A percentile compares a stretch with the other conserved stretches of the same genome.
phyloP scores from a whole-genome alignment of 2,329 filamentous ascomycete genomes.

The Paecilomyces dactylethromorphus region DNA sequence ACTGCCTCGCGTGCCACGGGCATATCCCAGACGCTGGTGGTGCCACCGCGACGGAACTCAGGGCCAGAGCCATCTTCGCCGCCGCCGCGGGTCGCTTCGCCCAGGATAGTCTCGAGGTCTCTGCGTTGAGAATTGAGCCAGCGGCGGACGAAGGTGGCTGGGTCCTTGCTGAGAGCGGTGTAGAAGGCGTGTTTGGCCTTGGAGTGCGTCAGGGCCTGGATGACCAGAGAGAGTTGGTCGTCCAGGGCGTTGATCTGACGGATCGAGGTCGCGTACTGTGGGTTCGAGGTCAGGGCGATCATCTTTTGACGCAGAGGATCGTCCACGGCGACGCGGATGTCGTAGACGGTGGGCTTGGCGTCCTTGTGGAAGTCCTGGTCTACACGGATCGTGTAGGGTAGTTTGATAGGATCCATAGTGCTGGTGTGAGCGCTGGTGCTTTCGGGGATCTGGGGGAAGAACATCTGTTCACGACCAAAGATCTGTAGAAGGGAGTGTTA shows the following conservation, averaged over 20 bases:
- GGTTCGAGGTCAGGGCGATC: slow-evolving; percentile 59
- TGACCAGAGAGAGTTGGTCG: slow-evolving; percentile 73
- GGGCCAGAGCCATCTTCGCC: slow-evolving; percentile 48
- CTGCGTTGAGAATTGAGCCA: slow-evolving; percentile 91
- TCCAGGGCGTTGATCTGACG: slow-evolving; percentile 72
- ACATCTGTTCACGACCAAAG: slow-evolving; percentile 67
- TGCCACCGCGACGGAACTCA: slow-evolving; percentile 44
- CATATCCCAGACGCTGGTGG: slow-evolving; percentile 57
- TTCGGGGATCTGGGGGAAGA: slow-evolving; percentile 78
- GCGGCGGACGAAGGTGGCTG: slow-evolving; percentile 72
- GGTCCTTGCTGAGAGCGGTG: slow-evolving; percentile 69
- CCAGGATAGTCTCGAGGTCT: slow-evolving; percentile 81
- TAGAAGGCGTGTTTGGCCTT: slow-evolving; percentile 91
- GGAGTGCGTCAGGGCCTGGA: slow-evolving; percentile 75
- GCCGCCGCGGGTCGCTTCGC: slow-evolving; percentile 61
- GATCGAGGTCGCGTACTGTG: slow-evolving; percentile 64
- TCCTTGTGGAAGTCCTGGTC: slow-evolving; percentile 74
- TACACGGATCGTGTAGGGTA: slow-evolving; percentile 89
- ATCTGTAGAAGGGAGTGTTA: slow-evolving; percentile 45
- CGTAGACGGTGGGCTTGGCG: slow-evolving; percentile 77
- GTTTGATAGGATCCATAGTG: slow-evolving; percentile 71
- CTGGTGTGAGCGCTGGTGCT: slow-evolving; percentile 72
- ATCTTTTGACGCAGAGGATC: slow-evolving; percentile 69
- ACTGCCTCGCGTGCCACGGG: slow-evolving; percentile 57
- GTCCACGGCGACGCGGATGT: slow-evolving; percentile 76